Base-by-base conservation (phyloP, 1,284 basidiomycete genomes). In the Austroboletus niveus region DNA sequence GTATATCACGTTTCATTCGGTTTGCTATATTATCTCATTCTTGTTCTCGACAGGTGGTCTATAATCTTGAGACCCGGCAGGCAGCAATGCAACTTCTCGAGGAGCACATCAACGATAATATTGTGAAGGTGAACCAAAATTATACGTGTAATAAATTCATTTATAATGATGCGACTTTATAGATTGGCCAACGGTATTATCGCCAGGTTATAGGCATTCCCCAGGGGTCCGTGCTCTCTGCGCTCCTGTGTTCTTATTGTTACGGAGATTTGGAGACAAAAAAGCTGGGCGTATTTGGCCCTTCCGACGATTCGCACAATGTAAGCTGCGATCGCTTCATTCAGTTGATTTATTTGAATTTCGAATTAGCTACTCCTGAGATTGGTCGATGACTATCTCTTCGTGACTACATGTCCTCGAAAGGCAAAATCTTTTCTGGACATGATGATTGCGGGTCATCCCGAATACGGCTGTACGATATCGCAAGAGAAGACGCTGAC, bases 301-400 rank as follows among this genome's bases (percentile, higher is more conserved):
- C 87, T 55, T 80, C 80, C 3, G 64, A 78, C 15, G 80, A 86
- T 46, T 68, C 73, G 1, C 70, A 80, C 36, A 87, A 84, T 49
- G 92, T 94, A 64, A 46, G 55, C 43, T 24, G 22, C 27, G 5
- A 4, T 5, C 2, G 20, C 20, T 32, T 45, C 14, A 31, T 22
- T 8, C 20, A 9, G 15, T 30, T 43, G 24, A 42, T 30, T 24
- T 30, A 6, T 48, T 42, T 49, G 47, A 29, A 30, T n/a, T 32
- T 9, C 34, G 15, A 12, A 35, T 44, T 57, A 96, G 92, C 65
- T 87, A 3, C 72, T 98, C 2, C 72, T 98, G 47, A 80, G 97
- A 47, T 80, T 95, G 56, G 87, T 96, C 24, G 97, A 99, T 63
- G 97, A 99, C 67, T 99, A 98, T 63, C 73, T 99, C 24, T 88